Conservation (phyloP, 805 yeast genomes). For the Sugiyamaella floridensis region DNA sequence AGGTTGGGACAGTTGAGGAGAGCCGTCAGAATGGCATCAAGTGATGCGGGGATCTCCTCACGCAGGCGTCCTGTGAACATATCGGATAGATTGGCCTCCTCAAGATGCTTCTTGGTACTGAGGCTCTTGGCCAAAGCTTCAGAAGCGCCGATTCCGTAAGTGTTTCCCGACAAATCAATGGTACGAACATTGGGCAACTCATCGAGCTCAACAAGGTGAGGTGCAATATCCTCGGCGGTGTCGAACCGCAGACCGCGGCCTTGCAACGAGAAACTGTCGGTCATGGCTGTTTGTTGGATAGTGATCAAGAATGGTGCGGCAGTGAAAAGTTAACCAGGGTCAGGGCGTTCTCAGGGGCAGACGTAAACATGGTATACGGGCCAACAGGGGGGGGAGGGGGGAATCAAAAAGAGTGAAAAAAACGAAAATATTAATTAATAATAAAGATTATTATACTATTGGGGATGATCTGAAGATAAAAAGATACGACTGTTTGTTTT, state of each 20-base stretch:
- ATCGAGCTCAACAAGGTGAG: constrained; percentile 54
- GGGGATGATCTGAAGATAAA: too few relatives aligned
- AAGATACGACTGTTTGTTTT: too few relatives aligned
- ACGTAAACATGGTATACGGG: too few relatives aligned
- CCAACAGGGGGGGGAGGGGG: too few relatives aligned
- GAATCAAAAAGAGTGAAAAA: too few relatives aligned
- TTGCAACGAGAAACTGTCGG: constrained; percentile 43
- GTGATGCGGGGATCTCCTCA: constrained; percentile 85
- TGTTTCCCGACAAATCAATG: constrained; percentile 85
- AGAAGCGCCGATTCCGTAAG: constrained; percentile 88
- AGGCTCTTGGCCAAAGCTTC: constrained; percentile 55
- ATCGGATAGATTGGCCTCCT: constrained; percentile 77
- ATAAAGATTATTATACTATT: too few relatives aligned
- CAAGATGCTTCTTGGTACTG: constrained; percentile 35
- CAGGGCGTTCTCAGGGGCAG: not conserved
- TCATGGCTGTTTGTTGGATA: constrained; percentile 1
- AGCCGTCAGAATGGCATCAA: constrained; percentile 65
- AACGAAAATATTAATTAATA: too few relatives aligned
- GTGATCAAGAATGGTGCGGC: not conserved
- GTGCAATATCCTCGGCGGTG: constrained; percentile 61
- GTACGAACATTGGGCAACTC: constrained; percentile 36
- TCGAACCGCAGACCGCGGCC: constrained; percentile 75
- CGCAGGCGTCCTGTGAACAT: constrained; percentile 91
- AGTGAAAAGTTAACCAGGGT: not conserved
- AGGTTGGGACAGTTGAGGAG: constrained; percentile 62